phyloP scores from a whole-genome alignment of 306 rosid species.

The Purshia tridentata region DNA sequence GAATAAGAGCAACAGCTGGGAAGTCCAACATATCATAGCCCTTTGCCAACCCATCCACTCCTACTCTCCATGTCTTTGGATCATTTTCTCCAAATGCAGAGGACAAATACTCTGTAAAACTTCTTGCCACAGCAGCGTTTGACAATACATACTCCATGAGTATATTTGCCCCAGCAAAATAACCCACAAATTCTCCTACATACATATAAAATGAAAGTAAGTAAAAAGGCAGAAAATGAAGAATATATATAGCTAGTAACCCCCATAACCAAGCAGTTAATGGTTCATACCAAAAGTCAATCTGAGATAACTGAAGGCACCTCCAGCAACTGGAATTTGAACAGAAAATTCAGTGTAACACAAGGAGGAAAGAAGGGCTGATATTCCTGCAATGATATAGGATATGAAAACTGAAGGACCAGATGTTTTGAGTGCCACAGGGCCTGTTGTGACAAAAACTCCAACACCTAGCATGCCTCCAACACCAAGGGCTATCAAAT shows the following conservation, averaged over 20 bases:
- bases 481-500: slow-evolving; percentile 75
- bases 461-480: slow-evolving; percentile 99
- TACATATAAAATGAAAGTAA: slow-evolving; percentile 4
- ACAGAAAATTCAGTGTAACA: slow-evolving; percentile 94
- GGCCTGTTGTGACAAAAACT: slow-evolving; percentile 88
- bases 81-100: slow-evolving; percentile 59
- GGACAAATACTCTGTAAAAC: slow-evolving; percentile 70
- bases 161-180: slow-evolving; percentile 94
- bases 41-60: slow-evolving; percentile 62
- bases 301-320: slow-evolving; percentile 91
- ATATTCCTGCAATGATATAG: slow-evolving; percentile 78
- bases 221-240: slow-evolving; percentile 1
- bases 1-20: slow-evolving; percentile 84
- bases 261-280: neutral
- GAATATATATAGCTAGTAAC: neutral
- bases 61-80: slow-evolving; percentile 71
- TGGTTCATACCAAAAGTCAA: slow-evolving; percentile 67
- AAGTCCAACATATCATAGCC: slow-evolving; percentile 78
- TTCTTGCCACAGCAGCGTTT: slow-evolving; percentile 91
- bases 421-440: slow-evolving; percentile 53
- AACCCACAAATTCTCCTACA: slow-evolving; percentile 86
- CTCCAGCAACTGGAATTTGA: slow-evolving; percentile 94
- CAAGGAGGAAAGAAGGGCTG: slow-evolving; percentile 85
- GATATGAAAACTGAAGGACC: slow-evolving; percentile 89
- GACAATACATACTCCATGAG: slow-evolving; percentile 92